Evolutionary conservation across 345 rosid genomes (phyloP), one percentile per base, ranked within the genome.

Genomic region (Aquilaria yunnanensis): DNA sequence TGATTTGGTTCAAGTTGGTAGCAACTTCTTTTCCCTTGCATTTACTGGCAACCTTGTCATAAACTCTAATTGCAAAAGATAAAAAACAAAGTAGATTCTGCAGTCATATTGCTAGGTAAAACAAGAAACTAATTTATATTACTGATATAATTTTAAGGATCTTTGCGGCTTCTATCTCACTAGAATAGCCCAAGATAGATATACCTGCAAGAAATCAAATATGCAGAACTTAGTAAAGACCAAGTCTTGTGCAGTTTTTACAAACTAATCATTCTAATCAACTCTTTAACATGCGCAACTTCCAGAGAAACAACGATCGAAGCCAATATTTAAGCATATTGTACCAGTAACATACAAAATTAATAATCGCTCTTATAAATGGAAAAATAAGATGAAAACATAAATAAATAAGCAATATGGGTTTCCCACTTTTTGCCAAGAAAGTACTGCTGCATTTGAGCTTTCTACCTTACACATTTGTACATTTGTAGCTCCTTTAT

Each of bases 131-230:
- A 14, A 52, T 51, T 57, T 9, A 53, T 48, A 14, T 50, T 59
- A 32, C 46, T 70, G 54, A 65, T 50, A 31, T 51, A 69, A 57
- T 16, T 51, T 63, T 2, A 12, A 56, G 52, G 67, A 94, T 16
- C 99, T 97, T 91, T 72, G 97, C 99, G 45, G 99, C 99, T 73
- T 95, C 99, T 54, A 84, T 72, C 70, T 95, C 96, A 14, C 80
- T 87, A 69, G 56, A 89, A 95, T 60, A 89, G 83, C 62, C 99
- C 99, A 61, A 95, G 96, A 76, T 95, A 95, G 48, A 87, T 81
- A 68, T 91, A 91, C 96, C 99, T 95, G 88, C 72, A 72, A 47
- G 67, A 63, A 75, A 74, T 45, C 68, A n/a, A 63, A 78, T 32
- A 54, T 59, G 70, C 62, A 51, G 51, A 56, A 64, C 60, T 73